Evolutionary conservation across 331 rosid species (phyloP).

Genomic region (Erythrophleum ivorense): DNA sequence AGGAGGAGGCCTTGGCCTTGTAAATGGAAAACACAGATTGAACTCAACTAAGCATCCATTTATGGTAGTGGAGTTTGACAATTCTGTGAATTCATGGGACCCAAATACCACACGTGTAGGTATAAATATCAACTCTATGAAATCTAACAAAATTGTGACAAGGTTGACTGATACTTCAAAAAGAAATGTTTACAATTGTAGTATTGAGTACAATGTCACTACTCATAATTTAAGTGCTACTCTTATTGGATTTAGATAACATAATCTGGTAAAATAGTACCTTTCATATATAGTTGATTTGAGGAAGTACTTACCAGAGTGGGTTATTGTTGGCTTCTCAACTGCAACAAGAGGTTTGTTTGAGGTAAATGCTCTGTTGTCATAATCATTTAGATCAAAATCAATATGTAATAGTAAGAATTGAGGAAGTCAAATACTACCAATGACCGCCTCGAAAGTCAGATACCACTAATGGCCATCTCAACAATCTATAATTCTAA

Average conservation of each 20-base stretch:
- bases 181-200: too few relatives aligned
- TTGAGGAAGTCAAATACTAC: too few relatives aligned
- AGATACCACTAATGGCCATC: background rate
- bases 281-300: background rate
- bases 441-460: background rate
- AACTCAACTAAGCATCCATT: background rate
- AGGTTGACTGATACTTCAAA: background rate
- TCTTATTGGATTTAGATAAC: background rate
- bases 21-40: background rate
- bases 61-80: background rate
- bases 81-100: background rate
- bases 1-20: background rate
- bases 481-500: background rate
- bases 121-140: background rate
- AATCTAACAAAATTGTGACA: background rate
- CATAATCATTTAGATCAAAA: background rate
- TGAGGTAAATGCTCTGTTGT: background rate
- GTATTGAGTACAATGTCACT: background rate
- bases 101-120: background rate
- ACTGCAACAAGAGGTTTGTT: background rate
- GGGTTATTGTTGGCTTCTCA: background rate
- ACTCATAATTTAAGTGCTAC: too few relatives aligned
- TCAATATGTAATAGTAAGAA: too few relatives aligned
- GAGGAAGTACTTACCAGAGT: background rate
- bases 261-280: too few relatives aligned